phyloP scores from a whole-genome alignment of 129 eudicot species.

The Tanacetum coccineum region DNA sequence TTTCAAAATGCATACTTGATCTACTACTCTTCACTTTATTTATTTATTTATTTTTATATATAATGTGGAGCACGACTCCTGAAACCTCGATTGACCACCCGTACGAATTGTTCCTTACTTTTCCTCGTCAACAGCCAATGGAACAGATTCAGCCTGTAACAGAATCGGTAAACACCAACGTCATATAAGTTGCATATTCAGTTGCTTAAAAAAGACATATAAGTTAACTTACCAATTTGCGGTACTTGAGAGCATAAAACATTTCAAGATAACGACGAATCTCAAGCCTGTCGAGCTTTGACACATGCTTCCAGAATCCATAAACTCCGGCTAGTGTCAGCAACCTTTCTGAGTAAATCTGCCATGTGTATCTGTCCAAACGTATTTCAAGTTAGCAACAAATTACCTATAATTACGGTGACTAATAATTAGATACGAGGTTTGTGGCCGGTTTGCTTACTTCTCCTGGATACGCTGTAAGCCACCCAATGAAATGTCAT shows the following conservation, averaged over 20 bases:
- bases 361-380: conserved; percentile 41
- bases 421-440: neutral
- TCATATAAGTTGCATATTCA: neutral
- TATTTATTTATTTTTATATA: too few relatives aligned
- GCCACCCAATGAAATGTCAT: conserved; percentile 37
- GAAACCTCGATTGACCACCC: neutral
- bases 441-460: conserved; percentile 20
- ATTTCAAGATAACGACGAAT: conserved; percentile 47
- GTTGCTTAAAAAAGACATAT: neutral
- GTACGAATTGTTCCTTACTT: too few relatives aligned
- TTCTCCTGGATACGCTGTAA: conserved; percentile 44
- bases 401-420: neutral
- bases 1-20: conserved; percentile 14
- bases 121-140: too few relatives aligned
- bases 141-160: conserved; percentile 7
- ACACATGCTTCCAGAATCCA: conserved; percentile 44
- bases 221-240: conserved; percentile 31
- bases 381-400: neutral
- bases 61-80: conserved; percentile 2
- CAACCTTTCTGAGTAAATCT: conserved; percentile 42
- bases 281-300: conserved; percentile 40
- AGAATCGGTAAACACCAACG: conserved; percentile 45
- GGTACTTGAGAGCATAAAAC: conserved; percentile 40
- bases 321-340: conserved; percentile 46
- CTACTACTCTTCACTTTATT: conserved; percentile 21